Evolutionary conservation across 2,329 filamentous ascomycete species (phyloP), one percentile per base, ranked within the genome.

Genomic region (Xylariaceae sp.): DNA sequence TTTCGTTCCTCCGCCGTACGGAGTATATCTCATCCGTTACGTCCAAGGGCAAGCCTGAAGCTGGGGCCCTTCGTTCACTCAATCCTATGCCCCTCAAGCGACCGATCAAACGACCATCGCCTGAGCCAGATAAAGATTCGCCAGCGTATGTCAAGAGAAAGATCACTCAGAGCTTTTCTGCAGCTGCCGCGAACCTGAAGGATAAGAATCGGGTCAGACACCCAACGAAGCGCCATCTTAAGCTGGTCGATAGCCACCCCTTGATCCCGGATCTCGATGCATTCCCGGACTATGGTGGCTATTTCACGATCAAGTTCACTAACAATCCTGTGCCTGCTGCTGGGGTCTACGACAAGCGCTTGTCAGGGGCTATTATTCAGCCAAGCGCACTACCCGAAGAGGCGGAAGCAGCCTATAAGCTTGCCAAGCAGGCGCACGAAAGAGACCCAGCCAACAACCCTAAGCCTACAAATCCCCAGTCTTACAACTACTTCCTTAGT

Each of bases 1-100:
- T 96, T 50, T 96, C 90, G 59, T 99, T 99, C 80, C 81, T 99
- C 62, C 89, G 94, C 54, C 85, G 92, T 65, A 97, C 94, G 52
- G 94, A 99, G 71, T 97, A 97, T 74, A 96, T 96, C 66, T 89
- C 88, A 10, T 82, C 80, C 3, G 73, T 75, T 19, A 75, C 74
- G 29, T 68, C 75, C 5, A 83, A 82, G 66, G 67, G 66, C 16
- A 71, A 71, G 30, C 72, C 73, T 53, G 78, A 81, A 47, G 77
- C 77, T 0, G 78, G 76, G 26, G 79, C 78, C 22, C 78, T 80
- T 3, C 79, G 79, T 57, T 74, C 75, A 29, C 70, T 79, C 47
- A 73, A 79, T 36, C 69, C 75, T 61, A 63, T 64, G 10, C 62
- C 66, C 65, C 66, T 67, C 19, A 74, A 71, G 59, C 74, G 73